Base-by-base conservation (phyloP, 2,329 filamentous ascomycete genomes). In the Bipolaris victoriae region DNA sequence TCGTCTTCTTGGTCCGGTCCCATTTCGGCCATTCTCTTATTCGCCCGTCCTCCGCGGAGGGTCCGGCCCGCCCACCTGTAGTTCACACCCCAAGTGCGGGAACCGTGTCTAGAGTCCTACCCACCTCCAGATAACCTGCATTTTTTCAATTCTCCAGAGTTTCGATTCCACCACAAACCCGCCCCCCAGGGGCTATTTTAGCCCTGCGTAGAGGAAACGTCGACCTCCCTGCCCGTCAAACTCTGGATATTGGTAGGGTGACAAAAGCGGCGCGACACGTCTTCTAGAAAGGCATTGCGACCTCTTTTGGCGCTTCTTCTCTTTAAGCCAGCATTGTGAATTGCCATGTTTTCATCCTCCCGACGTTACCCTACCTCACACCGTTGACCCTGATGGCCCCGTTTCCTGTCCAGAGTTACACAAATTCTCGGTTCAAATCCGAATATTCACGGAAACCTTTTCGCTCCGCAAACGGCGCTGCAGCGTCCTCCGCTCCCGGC, bases 41-140 rank as follows among this genome's bases (percentile, higher is more conserved):
- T 22, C 50, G 60, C 58, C 51, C 46, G 44, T 53, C 49, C 15
- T 36, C 44, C 11, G 35, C 64, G 40, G 58, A 64, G 58, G 49
- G 54, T 58, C 49, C 60, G 62, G 57, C 53, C 63, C 63, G 63
- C 58, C 49, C 49, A 57, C 24, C 60, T 64, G 60, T 63, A 64
- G 58, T 56, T 56, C 53, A 60, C 56, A 53, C 50, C 49, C 51
- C 52, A 56, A 52, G 48, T 50, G 49, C 46, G 33, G 54, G 37
- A 44, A 49, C 56, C 62, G 55, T 49, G 49, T 52, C 45, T 24
- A 9, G 26, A 29, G 26, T 29, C 39, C 13, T 63, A 47, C 16
- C 24, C 26, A 26, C 36, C 22, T 24, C 13, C 31, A 26, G 13
- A 24, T 49, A 41, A 47, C 46, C 47, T 58, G 56, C 48, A 44